Base-by-base conservation (phyloP, 768 basidiomycete genomes). In the Leccinum incarnatum region DNA sequence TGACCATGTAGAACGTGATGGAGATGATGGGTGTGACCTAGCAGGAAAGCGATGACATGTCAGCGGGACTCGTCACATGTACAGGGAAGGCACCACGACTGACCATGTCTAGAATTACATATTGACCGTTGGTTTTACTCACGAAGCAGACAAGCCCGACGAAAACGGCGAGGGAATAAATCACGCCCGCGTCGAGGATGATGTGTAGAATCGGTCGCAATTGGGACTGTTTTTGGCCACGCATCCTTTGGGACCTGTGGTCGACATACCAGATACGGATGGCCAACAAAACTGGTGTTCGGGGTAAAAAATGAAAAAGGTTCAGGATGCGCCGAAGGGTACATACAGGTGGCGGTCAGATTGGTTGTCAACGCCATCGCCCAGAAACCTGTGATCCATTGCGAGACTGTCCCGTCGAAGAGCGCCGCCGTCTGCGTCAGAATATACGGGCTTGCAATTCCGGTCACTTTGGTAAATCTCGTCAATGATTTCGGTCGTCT, bases 391-490 rank as follows among this genome's bases (percentile, higher is more conserved):
- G 17, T 45, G 17, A 57, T 57, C 56, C 56, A 55, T 19, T 14
- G 15, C 17, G 40, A 55, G 40, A 32, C 30, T 30, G 19, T 23
- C 11, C 56, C 56, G 7, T 10, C n/a, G 17, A 55, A 57, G 40
- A 57, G n/a, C 17, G 14, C 29, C 29, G 14, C 17, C 11, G 30
- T 32, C 6, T 23, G 37, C 6, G 64, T 62, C 19, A 60, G 57
- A 9, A 59, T 57, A 14, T 69, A 58, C 51, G 59, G 23, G 51
- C 61, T 36, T 56, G 40, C 32, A 29, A 64, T 27, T 34, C 68
- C 56, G 53, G 67, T 68, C 27, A 40, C 63, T 61, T 53, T 7
- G 8, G 37, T 36, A 27, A 25, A 15, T 14, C 9, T 47, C 10
- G 8, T 23, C 36, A 54, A 27, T 51, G 3, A 14, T n/a, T 29